Evolutionary conservation across 179 eudicot species (phyloP).

Genomic region (Sideroxylon spinosum): DNA sequence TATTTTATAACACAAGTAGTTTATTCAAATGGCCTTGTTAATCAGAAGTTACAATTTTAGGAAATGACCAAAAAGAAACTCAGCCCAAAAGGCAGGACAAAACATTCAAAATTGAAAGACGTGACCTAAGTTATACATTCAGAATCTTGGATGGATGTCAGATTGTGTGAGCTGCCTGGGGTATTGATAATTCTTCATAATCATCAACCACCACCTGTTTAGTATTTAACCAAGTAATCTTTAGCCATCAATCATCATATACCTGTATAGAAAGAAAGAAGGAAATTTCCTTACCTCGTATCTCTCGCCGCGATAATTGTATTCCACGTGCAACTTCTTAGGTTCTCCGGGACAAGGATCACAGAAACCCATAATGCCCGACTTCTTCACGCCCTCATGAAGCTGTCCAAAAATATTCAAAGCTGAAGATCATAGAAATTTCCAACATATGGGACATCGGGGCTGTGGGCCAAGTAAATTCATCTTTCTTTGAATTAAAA

Average conservation of each 20-base stretch:
- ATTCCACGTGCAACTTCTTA: slow-evolving; percentile 64
- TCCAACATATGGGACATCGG: not conserved
- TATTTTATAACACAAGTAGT: too few relatives aligned
- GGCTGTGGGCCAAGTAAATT: not conserved
- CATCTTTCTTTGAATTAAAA: too few relatives aligned
- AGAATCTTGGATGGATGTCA: slow-evolving; percentile 8
- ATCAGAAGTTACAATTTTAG: too few relatives aligned
- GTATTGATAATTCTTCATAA: slow-evolving; percentile 58
- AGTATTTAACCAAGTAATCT: not conserved
- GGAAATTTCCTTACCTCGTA: slow-evolving; percentile 46
- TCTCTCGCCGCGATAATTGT: slow-evolving; percentile 43
- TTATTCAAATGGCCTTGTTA: too few relatives aligned
- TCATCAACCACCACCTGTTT: slow-evolving; percentile 68
- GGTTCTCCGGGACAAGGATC: slow-evolving; percentile 93
- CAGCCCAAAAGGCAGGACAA: slow-evolving; percentile 10
- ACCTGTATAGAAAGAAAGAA: not conserved
- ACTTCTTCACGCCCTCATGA: slow-evolving; percentile 90
- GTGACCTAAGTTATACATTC: slow-evolving; percentile 10
- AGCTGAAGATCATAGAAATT: slow-evolving; percentile 3
- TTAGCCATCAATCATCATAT: not conserved
- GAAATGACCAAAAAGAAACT: too few relatives aligned
- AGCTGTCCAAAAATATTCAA: slow-evolving; percentile 44
- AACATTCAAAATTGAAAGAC: slow-evolving; percentile 17
- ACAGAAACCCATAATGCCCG: slow-evolving; percentile 97
- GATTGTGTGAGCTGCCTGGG: slow-evolving; percentile 56